These are phyloP conservation scores for Parsonsia alboflavescens DNA, from an alignment of 257 asterid species.

Conservation along the genomic window DNA sequence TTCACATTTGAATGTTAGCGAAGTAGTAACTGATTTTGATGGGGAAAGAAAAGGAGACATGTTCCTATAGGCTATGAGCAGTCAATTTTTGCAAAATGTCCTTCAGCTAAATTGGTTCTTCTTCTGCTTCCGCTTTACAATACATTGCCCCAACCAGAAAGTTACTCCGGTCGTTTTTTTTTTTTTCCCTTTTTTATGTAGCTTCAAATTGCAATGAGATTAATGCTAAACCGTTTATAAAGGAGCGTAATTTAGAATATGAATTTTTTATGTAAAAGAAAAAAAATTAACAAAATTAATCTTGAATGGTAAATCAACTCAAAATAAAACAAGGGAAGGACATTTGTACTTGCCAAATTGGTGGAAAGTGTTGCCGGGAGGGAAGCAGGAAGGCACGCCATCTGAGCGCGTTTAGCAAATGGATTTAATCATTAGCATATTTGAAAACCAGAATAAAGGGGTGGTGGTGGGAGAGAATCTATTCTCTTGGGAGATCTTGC, in stretches of 20 bases:
- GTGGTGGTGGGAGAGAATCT: neutral
- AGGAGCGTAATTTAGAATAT: too few relatives aligned
- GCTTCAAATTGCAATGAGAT: too few relatives aligned
- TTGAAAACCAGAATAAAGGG: constrained; percentile 10
- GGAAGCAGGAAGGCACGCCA: neutral
- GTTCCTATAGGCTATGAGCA: constrained; percentile 28
- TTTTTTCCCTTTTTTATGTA: too few relatives aligned
- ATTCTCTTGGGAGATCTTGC: neutral
- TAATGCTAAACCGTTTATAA: too few relatives aligned
- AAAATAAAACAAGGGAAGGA: too few relatives aligned
- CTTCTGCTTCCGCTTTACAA: neutral
- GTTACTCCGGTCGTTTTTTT: too few relatives aligned
- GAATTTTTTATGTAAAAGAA: too few relatives aligned
- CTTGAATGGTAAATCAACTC: too few relatives aligned
- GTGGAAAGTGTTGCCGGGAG: neutral
- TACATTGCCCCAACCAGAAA: too few relatives aligned
- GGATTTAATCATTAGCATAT: constrained; percentile 5
- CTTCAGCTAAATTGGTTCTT: neutral
- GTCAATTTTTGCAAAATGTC: constrained; percentile 35
- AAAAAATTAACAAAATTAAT: too few relatives aligned
- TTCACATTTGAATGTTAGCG: constrained; percentile 27
- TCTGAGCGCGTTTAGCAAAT: constrained; percentile 1
- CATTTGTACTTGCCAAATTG: neutral
- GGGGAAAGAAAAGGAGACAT: constrained; percentile 20
- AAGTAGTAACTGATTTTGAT: constrained; percentile 9